These are phyloP conservation scores for Populus pruinosa DNA, from an alignment of 345 rosid genomes.

Conservation along the genomic window DNA sequence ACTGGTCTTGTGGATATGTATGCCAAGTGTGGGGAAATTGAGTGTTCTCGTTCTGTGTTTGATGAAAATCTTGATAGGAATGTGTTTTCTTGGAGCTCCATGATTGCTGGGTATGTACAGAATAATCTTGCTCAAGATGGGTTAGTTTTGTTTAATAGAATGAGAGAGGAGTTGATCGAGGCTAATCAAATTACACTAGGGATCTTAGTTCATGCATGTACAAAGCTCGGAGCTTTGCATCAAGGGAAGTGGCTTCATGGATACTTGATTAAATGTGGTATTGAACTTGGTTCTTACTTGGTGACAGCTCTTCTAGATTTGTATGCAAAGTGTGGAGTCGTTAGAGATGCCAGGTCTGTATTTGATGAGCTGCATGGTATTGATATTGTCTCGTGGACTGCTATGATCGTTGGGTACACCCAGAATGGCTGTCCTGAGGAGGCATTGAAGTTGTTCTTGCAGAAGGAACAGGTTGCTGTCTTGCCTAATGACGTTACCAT, in stretches of 20 bases:
- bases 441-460: constrained; percentile 19
- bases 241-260: constrained; percentile 50
- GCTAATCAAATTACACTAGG: constrained; percentile 35
- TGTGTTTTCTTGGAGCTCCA: constrained; percentile 53
- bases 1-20: constrained; percentile 44
- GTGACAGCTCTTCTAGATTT: constrained; percentile 35
- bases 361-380: constrained; percentile 18
- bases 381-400: constrained; percentile 28
- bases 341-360: constrained; percentile 22
- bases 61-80: constrained; percentile 47
- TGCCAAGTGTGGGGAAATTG: constrained; percentile 32
- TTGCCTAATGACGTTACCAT: constrained; percentile 19
- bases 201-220: constrained; percentile 44
- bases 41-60: constrained; percentile 41
- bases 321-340: constrained; percentile 25
- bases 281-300: constrained; percentile 30
- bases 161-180: constrained; percentile 33
- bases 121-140: constrained; percentile 31
- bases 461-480: constrained; percentile 13
- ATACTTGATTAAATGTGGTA: constrained; percentile 29
- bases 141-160: constrained; percentile 38
- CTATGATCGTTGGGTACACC: constrained; percentile 25
- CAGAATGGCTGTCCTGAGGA: constrained; percentile 15
- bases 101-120: constrained; percentile 53
- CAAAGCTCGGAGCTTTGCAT: constrained; percentile 36